Percentiles rank a stretch among this genome's conserved stretches.
Evolutionary conservation across 2,329 filamentous ascomycete genomes (phyloP).

Genomic region (Cryphonectria radicalis): DNA sequence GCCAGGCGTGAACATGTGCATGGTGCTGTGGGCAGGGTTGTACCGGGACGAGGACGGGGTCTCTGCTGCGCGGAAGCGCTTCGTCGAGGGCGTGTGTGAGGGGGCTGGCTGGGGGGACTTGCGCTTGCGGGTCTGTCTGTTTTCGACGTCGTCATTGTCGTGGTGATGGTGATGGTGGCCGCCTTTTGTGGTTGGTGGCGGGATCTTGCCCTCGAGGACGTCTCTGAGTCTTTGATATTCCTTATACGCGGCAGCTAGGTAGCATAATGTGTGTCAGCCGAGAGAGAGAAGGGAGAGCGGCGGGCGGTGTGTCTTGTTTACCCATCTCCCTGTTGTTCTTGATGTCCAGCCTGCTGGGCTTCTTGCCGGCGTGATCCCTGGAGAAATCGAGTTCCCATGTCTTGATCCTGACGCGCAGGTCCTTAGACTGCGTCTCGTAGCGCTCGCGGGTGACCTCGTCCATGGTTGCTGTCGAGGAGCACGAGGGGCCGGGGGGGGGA

Average conservation of each 20-base stretch:
- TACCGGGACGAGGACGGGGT: conserved; percentile 48
- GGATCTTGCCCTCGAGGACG: conserved; percentile 58
- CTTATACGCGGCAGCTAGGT: conserved; percentile 72
- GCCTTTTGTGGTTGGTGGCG: conserved; percentile 43
- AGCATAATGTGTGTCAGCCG: conserved; percentile 9
- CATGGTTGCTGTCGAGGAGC: conserved; percentile 42
- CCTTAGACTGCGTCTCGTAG: conserved; percentile 55
- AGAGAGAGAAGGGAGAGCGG: background rate
- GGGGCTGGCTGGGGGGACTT: conserved; percentile 41
- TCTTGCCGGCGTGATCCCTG: conserved; percentile 64
- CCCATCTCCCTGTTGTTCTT: conserved; percentile 73
- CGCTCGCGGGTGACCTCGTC: conserved; percentile 48
- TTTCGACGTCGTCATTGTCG: conserved; percentile 38
- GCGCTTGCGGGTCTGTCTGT: conserved; percentile 45
- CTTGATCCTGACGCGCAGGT: conserved; percentile 73
- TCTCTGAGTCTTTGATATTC: conserved; percentile 71
- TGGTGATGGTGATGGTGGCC: background rate
- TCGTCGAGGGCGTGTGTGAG: conserved; percentile 52
- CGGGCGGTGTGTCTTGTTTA: conserved; percentile 42
- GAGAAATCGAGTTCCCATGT: conserved; percentile 74
- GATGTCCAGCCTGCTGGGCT: conserved; percentile 76
- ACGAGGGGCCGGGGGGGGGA: too few species aligned
- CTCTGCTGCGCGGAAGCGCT: conserved; percentile 51
- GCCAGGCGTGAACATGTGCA: conserved; percentile 32
- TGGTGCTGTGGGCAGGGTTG: conserved; percentile 32